These are phyloP conservation scores for Saccharomycopsis amapae DNA, from an alignment of 805 yeast species.

Conservation along the genomic window DNA sequence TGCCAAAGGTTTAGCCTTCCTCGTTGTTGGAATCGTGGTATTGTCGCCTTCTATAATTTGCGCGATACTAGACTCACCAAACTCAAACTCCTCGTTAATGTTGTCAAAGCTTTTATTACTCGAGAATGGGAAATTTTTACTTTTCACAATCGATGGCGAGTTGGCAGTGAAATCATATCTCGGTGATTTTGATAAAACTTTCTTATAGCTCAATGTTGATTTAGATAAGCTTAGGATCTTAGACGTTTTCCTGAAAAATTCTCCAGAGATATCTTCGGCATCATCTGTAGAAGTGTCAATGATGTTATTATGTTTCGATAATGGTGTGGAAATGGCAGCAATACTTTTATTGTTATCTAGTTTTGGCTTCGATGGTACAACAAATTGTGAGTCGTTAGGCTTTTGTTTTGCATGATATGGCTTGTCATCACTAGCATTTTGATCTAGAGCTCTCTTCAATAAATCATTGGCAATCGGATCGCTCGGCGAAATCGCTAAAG, in stretches of 20 bases:
- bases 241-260: slow-evolving; percentile 28
- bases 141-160: background rate
- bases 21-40: background rate
- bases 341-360: background rate
- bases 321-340: slow-evolving; percentile 16
- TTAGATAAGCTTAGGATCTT: slow-evolving; percentile 25
- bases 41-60: background rate
- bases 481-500: slow-evolving; percentile 68
- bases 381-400: background rate
- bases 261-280: slow-evolving; percentile 12
- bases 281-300: slow-evolving; percentile 6
- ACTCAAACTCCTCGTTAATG: background rate
- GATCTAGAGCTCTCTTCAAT: slow-evolving; percentile 67
- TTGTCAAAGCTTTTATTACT: background rate
- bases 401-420: background rate
- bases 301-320: slow-evolving; percentile 15
- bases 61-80: background rate
- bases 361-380: background rate
- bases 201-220: slow-evolving; percentile 23
- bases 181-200: background rate
- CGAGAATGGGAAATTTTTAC: background rate
- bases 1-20: background rate
- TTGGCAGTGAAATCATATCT: background rate
- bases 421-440: slow-evolving; percentile 14
- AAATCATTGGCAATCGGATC: slow-evolving; percentile 84